Conservation (phyloP, 2,329 filamentous ascomycete genomes). For the Ascochyta rabiei region DNA sequence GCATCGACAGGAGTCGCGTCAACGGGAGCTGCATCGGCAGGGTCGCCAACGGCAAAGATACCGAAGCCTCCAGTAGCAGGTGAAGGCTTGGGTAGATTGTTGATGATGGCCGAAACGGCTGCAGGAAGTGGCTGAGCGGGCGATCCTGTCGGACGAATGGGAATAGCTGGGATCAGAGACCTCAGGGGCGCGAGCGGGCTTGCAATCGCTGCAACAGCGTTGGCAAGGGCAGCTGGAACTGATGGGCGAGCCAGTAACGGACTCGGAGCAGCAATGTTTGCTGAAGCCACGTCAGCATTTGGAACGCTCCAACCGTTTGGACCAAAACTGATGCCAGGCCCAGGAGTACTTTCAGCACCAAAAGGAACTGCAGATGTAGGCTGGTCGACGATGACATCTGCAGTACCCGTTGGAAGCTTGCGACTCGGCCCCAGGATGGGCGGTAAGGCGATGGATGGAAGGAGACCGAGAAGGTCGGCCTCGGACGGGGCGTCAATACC, state of each 20-base stretch:
- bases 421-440: not conserved
- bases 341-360: not conserved
- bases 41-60: not conserved
- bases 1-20: not conserved
- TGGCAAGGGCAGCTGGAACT: not conserved
- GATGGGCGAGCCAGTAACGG: not conserved
- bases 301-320: not conserved
- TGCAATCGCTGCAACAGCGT: not conserved
- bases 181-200: not conserved
- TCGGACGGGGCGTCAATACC: constrained; percentile 8
- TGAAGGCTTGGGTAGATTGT: not conserved
- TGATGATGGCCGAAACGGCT: not conserved
- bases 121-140: not conserved
- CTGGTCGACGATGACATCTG: constrained; percentile 7
- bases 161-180: not conserved
- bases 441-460: not conserved
- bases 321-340: constrained; percentile 4
- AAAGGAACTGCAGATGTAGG: constrained; percentile 1
- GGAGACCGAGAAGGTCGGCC: not conserved
- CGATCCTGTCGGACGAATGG: not conserved
- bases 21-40: not conserved
- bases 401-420: constrained; percentile 3
- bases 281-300: not conserved
- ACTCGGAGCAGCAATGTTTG: not conserved
- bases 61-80: not conserved